Evolutionary conservation across 768 basidiomycete genomes (phyloP), one percentile per base, ranked within the genome.

Genomic region (Lactifluus subvellereus): DNA sequence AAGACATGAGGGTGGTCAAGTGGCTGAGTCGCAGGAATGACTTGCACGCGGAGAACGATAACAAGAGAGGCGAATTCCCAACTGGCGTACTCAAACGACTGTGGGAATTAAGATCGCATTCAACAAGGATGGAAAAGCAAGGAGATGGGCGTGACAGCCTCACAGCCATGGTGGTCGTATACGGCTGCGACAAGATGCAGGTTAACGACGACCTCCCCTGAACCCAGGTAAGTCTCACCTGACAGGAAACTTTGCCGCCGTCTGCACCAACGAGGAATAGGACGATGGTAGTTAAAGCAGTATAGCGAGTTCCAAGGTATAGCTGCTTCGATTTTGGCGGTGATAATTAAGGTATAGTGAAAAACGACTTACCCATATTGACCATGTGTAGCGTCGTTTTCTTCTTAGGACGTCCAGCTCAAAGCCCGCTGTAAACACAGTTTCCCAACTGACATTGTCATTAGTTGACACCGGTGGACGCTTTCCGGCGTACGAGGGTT

Each of bases 301-400:
- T 27, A 33, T 62, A 62, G 18, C 61, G 61, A 6, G 40, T 51
- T 45, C 56, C 56, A 4, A 62, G 43, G n/a, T 62, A 62, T 20
- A 57, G 32, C 61, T 62, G 30, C 30, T 14, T 51, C 32, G 16
- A n/a, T 27, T 59, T 38, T 27, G 27, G 2, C 0, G 37, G 22
- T 38, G 35, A n/a, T n/a, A 9, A 30, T 18, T 8, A 27, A 18
- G 16, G 16, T 2, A 30, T 30, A 38, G n/a, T 6, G 4, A 18
- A 14, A 30, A 50, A 57, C 37, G 13, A 14, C 57, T 58, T 47
- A 58, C 57, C 57, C 48, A 58, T n/a, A 58, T 40, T 20, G 57
- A 49, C 48, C 57, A 50, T 14, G 32, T 27, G 2, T 27, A 3
- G 27, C 27, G 27, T 27, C 27, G 27, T 3, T 27, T 27, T 27